Base-by-base conservation (phyloP, 2,329 filamentous ascomycete genomes). In the Myriosclerotinia curreyana region DNA sequence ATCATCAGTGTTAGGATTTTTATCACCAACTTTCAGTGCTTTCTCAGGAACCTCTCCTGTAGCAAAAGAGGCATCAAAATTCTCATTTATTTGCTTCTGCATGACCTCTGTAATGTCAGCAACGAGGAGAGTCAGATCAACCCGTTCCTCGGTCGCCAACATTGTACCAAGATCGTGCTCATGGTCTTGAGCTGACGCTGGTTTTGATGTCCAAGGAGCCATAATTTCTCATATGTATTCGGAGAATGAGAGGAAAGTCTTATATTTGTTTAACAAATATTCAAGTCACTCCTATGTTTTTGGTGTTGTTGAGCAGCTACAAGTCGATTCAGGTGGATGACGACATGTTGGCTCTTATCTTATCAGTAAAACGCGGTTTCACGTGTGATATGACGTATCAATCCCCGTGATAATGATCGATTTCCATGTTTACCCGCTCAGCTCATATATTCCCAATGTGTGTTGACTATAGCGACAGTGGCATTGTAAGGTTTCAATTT, bases 21-120 rank as follows among this genome's bases (percentile, higher is more conserved):
- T 75, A n/a, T 77, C 70, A 34, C 67, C 70, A 66, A 73, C 70
- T 58, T 74, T 71, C 15, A 71, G 66, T 15, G 71, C 66, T 58
- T 73, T 73, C 20, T 73, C 70, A 7, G 74, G 67, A 46, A 68
- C 59, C 51, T 73, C 70, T 40, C 69, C 60, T 50, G 59, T 66
- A 17, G 65, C 66, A 36, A 68, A 64, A 12, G 73, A 70, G 5
- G 69, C 67, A 68, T 85, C 82, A 67, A 87, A 86, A 65, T 79
- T 78, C 60, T 79, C 77, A 66, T 73, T 77, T 65, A 86, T 77
- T 49, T 83, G 79, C 60, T 78, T 79, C 64, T 81, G 78, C 77
- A 87, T 83, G 46, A 77, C 77, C 56, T 86, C 83, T 44, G 81
- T 82, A 66, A 86, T 82, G 53, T 79, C 78, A 34, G 73, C 77